These are phyloP conservation scores for Linnemannia zychae DNA, from an alignment of 192 early-diverging fungal genomes.

Conservation along the genomic window DNA sequence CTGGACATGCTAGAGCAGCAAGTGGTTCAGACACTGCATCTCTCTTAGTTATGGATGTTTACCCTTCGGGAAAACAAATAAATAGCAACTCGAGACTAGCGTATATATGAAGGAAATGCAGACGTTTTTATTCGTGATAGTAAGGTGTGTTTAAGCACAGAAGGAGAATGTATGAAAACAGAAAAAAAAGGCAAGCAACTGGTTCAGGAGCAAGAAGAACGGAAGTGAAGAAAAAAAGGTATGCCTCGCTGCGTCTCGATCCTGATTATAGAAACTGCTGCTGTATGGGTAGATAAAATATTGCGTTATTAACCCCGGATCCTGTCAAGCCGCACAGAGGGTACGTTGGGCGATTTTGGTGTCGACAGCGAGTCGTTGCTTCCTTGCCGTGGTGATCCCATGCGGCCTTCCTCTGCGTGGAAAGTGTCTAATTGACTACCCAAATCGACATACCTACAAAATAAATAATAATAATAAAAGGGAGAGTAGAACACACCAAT, in stretches of 20 bases:
- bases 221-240: not conserved
- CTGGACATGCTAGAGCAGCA: too few relatives aligned
- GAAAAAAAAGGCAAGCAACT: not conserved
- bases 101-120: not conserved
- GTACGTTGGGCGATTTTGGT: slow-evolving; percentile 22
- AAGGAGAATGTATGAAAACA: not conserved
- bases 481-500: not conserved
- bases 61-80: too few relatives aligned
- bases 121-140: too few relatives aligned
- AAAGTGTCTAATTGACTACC: slow-evolving; percentile 54
- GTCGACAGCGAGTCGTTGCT: slow-evolving; percentile 41
- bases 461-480: not conserved
- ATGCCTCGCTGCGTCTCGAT: not conserved
- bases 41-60: too few relatives aligned
- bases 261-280: not conserved
- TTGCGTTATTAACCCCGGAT: slow-evolving; percentile 27
- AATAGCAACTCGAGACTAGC: too few relatives aligned
- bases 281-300: not conserved
- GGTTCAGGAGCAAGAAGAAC: not conserved
- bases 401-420: slow-evolving; percentile 51
- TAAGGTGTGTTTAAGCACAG: not conserved
- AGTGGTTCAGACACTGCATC: too few relatives aligned
- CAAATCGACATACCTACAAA: slow-evolving; percentile 46
- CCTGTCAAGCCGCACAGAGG: slow-evolving; percentile 41
- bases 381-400: slow-evolving; percentile 49